These are phyloP conservation scores for Pachyrhizus erosus DNA, from an alignment of 306 rosid genomes.

Conservation along the genomic window DNA sequence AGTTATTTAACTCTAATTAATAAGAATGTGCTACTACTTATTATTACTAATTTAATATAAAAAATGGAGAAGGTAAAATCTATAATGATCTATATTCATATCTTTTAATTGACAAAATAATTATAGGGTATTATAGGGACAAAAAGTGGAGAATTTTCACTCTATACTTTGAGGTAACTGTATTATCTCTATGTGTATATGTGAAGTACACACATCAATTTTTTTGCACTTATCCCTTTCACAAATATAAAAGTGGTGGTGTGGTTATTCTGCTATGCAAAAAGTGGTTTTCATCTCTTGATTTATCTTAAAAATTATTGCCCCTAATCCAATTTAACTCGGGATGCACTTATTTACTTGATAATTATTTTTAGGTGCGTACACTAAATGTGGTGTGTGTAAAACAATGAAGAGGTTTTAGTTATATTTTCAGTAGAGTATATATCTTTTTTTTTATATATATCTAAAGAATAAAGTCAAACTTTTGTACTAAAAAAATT, in stretches of 20 bases:
- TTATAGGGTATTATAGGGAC: slow-evolving; percentile 11
- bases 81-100: background rate
- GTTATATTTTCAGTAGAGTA: background rate
- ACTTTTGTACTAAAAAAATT: no score
- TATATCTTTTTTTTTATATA: no score
- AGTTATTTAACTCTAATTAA: no score
- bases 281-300: background rate
- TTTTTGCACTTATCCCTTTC: background rate
- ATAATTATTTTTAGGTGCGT: background rate
- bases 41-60: background rate
- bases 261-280: background rate
- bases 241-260: background rate
- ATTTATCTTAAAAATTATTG: background rate
- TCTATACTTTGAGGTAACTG: background rate
- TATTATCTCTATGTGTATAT: background rate
- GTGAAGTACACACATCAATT: background rate
- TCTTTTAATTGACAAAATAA: background rate
- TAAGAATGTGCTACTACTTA: no score
- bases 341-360: background rate
- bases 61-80: background rate
- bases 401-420: background rate
- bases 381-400: background rate
- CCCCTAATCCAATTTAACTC: background rate
- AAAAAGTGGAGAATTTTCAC: slow-evolving; percentile 7
- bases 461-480: no score